These are phyloP conservation scores for Emiliania huxleyi DNA, from an alignment of 78 protist species.

Conservation along the genomic window DNA sequence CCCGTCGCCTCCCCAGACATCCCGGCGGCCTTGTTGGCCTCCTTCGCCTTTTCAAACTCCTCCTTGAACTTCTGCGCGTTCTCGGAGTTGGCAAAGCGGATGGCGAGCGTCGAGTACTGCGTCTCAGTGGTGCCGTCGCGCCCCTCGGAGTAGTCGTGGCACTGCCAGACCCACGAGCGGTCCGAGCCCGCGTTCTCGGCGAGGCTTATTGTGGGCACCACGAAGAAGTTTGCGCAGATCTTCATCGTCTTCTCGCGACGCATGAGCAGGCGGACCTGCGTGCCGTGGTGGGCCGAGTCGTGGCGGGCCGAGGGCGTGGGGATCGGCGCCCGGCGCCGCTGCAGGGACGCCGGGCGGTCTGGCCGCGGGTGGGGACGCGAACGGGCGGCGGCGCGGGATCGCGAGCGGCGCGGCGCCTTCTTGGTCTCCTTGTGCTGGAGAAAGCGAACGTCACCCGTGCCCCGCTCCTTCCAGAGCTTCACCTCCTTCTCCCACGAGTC, in stretches of 20 bases:
- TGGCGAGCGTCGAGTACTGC: neutral
- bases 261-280: conserved; percentile 82
- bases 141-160: conserved; percentile 44
- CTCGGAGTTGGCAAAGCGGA: conserved; percentile 38
- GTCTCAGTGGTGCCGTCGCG: too few relatives aligned
- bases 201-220: neutral
- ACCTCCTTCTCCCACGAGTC: conserved; percentile 32
- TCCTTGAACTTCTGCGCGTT: conserved; percentile 42
- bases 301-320: neutral
- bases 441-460: conserved; percentile 82
- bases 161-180: conserved; percentile 41
- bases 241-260: conserved; percentile 89
- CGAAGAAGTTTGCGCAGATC: conserved; percentile 83
- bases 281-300: neutral
- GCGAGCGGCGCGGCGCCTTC: neutral
- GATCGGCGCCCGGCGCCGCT: too few relatives aligned
- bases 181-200: conserved; percentile 30
- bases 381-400: neutral
- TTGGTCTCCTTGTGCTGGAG: conserved; percentile 69
- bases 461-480: conserved; percentile 90
- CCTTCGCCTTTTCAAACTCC: neutral
- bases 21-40: neutral
- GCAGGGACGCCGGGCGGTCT: too few relatives aligned
- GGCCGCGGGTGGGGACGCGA: too few relatives aligned
- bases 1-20: too few relatives aligned